phyloP scores from a whole-genome alignment of 352 stramenopile species.

The Pythium phragmitis region DNA sequence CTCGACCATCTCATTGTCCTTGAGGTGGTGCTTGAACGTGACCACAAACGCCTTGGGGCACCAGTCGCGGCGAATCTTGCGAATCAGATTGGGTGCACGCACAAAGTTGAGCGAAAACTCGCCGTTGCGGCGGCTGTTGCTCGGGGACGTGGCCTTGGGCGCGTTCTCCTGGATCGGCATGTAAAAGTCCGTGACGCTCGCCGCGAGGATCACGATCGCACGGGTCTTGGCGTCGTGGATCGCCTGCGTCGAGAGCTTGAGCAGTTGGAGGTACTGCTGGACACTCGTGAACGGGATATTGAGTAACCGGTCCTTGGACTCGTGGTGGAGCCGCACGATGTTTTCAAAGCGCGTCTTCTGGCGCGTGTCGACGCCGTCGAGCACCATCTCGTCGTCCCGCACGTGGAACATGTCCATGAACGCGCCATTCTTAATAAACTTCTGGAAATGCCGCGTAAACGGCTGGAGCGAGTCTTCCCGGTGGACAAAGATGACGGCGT shows the following conservation, averaged over 20 bases:
- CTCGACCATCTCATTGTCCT: conserved; percentile 68
- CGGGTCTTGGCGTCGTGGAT: conserved; percentile 60
- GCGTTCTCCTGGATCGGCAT: conserved; percentile 37
- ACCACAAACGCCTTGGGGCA: conserved; percentile 79
- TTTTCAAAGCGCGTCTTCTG: conserved; percentile 75
- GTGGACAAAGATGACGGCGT: conserved; percentile 83
- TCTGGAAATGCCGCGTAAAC: conserved; percentile 84
- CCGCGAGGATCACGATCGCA: conserved; percentile 68
- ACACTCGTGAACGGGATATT: conserved; percentile 77
- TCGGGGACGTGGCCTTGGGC: conserved; percentile 13
- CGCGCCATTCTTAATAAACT: conserved; percentile 75
- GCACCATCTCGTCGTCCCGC: conserved; percentile 45
- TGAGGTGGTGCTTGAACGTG: conserved; percentile 77
- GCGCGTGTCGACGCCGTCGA: conserved; percentile 60
- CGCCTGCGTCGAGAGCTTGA: conserved; percentile 56
- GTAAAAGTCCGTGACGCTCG: conserved; percentile 84
- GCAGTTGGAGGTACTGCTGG: conserved; percentile 80
- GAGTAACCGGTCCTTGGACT: conserved; percentile 66
- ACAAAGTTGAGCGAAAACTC: conserved; percentile 83
- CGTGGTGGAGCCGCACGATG: conserved; percentile 53
- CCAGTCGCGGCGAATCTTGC: conserved; percentile 79
- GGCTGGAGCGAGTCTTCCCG: conserved; percentile 74
- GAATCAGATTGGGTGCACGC: conserved; percentile 74
- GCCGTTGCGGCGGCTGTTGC: conserved; percentile 25
- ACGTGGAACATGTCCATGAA: conserved; percentile 84